Evolutionary conservation across 1,139 yeast genomes (phyloP).

Genomic region (Blastobotrys buckinghamii): DNA sequence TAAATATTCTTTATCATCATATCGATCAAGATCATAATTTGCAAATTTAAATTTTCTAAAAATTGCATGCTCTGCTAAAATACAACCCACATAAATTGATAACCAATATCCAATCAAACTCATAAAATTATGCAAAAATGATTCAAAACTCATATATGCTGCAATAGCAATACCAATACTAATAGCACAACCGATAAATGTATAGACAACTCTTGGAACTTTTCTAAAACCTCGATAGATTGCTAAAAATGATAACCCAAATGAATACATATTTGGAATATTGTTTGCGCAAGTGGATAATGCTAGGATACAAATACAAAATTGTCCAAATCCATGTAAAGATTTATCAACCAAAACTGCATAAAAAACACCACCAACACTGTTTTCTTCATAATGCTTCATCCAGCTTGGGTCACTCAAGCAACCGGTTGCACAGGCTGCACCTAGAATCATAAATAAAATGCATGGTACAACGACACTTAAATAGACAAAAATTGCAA

Average conservation of each 20-base stretch:
- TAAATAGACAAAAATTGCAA: constrained; percentile 55
- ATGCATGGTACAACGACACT: constrained; percentile 66
- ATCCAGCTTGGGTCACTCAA: constrained; percentile 41
- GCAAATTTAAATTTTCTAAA: constrained; percentile 47
- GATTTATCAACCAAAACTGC: constrained; percentile 72
- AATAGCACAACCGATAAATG: constrained; percentile 64
- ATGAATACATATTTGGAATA: constrained; percentile 88
- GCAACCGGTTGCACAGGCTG: constrained; percentile 73
- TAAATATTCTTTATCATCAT: constrained; percentile 48
- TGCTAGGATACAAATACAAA: constrained; percentile 78
- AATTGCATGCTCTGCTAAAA: constrained; percentile 71
- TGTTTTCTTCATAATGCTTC: constrained; percentile 45
- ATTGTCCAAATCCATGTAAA: constrained; percentile 82
- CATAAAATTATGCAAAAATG: constrained; percentile 81
- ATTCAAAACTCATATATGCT: constrained; percentile 67
- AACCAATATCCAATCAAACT: constrained; percentile 85
- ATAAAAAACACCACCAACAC: constrained; percentile 79
- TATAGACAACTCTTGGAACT: constrained; percentile 81
- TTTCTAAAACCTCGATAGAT: constrained; percentile 65
- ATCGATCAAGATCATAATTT: constrained; percentile 59
- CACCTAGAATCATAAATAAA: constrained; percentile 76
- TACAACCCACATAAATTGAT: constrained; percentile 73
- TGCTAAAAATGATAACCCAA: constrained; percentile 79
- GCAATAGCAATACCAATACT: constrained; percentile 86
- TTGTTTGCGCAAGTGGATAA: constrained; percentile 84